Evolutionary conservation across 345 rosid genomes (phyloP).

Genomic region (Dipteronia dyeriana): DNA sequence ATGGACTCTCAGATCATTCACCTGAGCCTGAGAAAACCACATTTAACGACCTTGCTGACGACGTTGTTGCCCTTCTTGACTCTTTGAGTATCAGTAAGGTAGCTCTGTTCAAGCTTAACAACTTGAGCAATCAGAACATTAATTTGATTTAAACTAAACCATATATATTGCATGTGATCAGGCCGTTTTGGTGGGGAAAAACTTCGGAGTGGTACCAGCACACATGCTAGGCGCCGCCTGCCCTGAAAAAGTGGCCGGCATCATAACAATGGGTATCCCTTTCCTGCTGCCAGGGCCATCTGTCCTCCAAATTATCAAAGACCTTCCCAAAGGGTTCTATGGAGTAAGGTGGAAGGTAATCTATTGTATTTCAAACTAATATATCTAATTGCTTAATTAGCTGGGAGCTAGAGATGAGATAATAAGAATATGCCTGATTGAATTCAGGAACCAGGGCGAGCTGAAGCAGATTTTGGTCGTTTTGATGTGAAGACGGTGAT

Average conservation of each 20-base stretch:
- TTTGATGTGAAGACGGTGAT: slow-evolving; percentile 48
- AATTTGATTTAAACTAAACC: not conserved
- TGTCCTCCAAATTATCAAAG: too few relatives aligned
- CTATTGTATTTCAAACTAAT: not conserved
- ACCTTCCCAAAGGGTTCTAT: slow-evolving; percentile 32
- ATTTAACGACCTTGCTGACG: slow-evolving; percentile 32
- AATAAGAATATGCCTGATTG: not conserved
- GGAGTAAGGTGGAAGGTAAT: slow-evolving; percentile 42
- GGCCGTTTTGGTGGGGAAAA: slow-evolving; percentile 45
- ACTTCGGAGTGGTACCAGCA: slow-evolving; percentile 36
- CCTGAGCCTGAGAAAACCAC: slow-evolving; percentile 37
- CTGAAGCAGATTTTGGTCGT: slow-evolving; percentile 53
- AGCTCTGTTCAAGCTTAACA: not conserved
- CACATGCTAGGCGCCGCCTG: slow-evolving; percentile 23
- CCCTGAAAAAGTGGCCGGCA: slow-evolving; percentile 36
- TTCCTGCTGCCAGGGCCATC: too few relatives aligned
- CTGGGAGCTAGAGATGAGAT: not conserved
- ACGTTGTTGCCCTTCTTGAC: slow-evolving; percentile 37
- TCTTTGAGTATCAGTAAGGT: slow-evolving; percentile 33
- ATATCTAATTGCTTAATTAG: too few relatives aligned
- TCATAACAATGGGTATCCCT: slow-evolving; percentile 20
- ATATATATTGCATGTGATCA: slow-evolving; percentile 9
- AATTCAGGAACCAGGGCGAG: slow-evolving; percentile 44
- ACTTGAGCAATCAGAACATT: too few relatives aligned
- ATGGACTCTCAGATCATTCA: slow-evolving; percentile 42